These are phyloP conservation scores for Diaporthe sp. DNA, from an alignment of 2,329 filamentous ascomycete species.

Conservation along the genomic window DNA sequence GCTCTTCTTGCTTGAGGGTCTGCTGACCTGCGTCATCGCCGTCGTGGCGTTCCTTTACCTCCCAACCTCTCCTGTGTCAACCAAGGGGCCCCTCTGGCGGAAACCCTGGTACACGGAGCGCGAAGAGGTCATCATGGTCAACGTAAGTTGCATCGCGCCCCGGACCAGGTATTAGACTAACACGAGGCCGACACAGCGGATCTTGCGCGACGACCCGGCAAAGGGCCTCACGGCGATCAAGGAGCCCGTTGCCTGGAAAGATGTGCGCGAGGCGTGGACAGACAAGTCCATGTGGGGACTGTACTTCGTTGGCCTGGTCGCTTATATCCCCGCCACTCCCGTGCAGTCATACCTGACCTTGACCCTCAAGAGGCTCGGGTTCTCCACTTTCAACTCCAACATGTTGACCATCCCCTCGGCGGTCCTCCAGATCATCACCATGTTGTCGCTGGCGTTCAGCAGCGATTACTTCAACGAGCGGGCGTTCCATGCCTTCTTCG, in stretches of 20 bases:
- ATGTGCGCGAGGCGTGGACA: constrained; percentile 60
- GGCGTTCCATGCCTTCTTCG: constrained; percentile 65
- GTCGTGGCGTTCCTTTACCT: constrained; percentile 68
- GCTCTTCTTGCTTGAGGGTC: constrained; percentile 60
- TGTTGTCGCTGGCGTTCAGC: constrained; percentile 66
- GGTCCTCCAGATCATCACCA: constrained; percentile 68
- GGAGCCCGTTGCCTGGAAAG: constrained; percentile 57
- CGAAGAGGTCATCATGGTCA: constrained; percentile 80
- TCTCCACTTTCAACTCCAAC: constrained; percentile 72
- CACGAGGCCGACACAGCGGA: constrained; percentile 50
- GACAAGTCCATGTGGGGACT: constrained; percentile 65
- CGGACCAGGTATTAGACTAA: constrained; percentile 17
- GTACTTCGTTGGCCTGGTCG: constrained; percentile 63
- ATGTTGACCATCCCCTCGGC: constrained; percentile 74
- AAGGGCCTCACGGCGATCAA: constrained; percentile 64
- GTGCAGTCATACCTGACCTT: constrained; percentile 67
- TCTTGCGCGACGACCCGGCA: constrained; percentile 67
- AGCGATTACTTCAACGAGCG: constrained; percentile 70
- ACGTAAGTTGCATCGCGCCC: constrained; percentile 50
- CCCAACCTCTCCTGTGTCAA: constrained; percentile 75
- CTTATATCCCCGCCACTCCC: constrained; percentile 64
- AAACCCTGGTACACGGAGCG: constrained; percentile 76
- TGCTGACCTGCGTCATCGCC: constrained; percentile 67
- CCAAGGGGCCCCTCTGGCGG: constrained; percentile 71
- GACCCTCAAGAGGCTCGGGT: constrained; percentile 69